A percentile compares a stretch with the other conserved stretches of the same genome.
These are phyloP conservation scores for Penicillium verrucosum DNA, from an alignment of 2,329 filamentous ascomycete species.

Conservation along the genomic window DNA sequence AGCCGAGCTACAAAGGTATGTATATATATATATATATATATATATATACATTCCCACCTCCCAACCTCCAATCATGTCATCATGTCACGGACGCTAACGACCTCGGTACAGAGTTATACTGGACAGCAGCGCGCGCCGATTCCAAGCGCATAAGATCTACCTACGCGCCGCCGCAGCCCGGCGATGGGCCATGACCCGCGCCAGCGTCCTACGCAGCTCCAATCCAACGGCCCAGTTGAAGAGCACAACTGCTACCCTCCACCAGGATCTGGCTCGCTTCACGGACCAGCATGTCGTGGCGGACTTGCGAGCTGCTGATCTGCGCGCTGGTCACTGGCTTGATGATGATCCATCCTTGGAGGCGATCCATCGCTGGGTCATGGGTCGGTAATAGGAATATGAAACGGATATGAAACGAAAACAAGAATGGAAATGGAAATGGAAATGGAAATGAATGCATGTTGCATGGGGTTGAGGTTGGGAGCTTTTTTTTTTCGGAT, in stretches of 20 bases:
- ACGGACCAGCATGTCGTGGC: constrained; percentile 57
- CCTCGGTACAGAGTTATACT: constrained; percentile 52
- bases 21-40: neutral
- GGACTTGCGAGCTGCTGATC: constrained; percentile 54
- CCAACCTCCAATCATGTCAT: no score
- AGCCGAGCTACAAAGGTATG: constrained; percentile 54
- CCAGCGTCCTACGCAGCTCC: constrained; percentile 51
- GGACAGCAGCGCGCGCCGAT: constrained; percentile 58
- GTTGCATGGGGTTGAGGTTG: neutral
- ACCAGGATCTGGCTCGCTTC: constrained; percentile 55
- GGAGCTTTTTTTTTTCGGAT: neutral
- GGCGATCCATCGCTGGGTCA: constrained; percentile 48
- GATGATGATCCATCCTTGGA: constrained; percentile 57
- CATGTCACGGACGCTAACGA: constrained; percentile 8
- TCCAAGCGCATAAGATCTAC: constrained; percentile 61
- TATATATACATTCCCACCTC: neutral
- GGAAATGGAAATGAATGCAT: constrained; percentile 7
- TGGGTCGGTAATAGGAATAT: constrained; percentile 27
- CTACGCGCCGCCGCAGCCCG: constrained; percentile 56
- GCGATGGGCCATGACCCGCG: constrained; percentile 57
- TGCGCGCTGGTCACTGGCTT: constrained; percentile 59
- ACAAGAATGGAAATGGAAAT: neutral
- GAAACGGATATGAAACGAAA: neutral
- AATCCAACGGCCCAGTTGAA: constrained; percentile 49
- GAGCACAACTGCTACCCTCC: constrained; percentile 42